Conservation (phyloP, 106 monocot genomes). For the Platanthera guangdongensis region DNA sequence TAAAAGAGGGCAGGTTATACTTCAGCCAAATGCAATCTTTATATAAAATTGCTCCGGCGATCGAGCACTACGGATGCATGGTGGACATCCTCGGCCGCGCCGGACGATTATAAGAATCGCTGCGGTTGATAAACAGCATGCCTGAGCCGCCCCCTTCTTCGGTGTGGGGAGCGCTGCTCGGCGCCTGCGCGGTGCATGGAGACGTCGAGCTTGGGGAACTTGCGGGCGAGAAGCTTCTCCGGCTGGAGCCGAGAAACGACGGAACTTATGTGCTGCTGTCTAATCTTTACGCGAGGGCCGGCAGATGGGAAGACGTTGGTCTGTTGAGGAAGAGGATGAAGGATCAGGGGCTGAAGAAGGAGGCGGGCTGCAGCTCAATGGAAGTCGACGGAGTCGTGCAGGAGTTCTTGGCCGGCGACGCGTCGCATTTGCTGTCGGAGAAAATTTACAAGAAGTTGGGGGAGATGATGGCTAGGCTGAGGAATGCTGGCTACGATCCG, state of each 20-base stretch:
- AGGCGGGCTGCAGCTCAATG: conserved; percentile 29
- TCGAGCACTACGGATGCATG: conserved; percentile 47
- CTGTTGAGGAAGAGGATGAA: conserved; percentile 31
- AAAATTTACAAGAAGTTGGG: conserved; percentile 28
- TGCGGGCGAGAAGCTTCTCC: conserved; percentile 12
- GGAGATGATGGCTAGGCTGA: conserved; percentile 21
- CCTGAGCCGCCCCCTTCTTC: conserved; percentile 23
- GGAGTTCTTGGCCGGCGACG: conserved; percentile 35
- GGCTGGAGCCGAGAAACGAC: conserved; percentile 27
- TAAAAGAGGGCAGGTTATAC: conserved; percentile 22
- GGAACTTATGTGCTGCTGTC: conserved; percentile 37
- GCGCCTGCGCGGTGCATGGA: conserved; percentile 30
- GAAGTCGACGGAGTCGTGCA: conserved; percentile 28
- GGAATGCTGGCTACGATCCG: conserved; percentile 20
- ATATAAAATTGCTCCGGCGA: conserved; percentile 25
- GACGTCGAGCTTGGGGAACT: conserved; percentile 28
- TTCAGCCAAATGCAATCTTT: conserved; percentile 29
- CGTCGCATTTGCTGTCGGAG: conserved; percentile 19
- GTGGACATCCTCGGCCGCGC: conserved; percentile 56
- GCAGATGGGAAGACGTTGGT: conserved; percentile 27
- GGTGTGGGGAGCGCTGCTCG: conserved; percentile 42
- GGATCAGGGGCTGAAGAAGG: conserved; percentile 19
- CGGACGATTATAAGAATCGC: conserved; percentile 37
- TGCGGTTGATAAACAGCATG: conserved; percentile 27
- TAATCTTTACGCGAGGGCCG: conserved; percentile 30